A percentile compares a stretch with the other conserved stretches of the same genome.
Evolutionary conservation across 148 eudicot species (phyloP).

Genomic region (Gaultheria prostrata): DNA sequence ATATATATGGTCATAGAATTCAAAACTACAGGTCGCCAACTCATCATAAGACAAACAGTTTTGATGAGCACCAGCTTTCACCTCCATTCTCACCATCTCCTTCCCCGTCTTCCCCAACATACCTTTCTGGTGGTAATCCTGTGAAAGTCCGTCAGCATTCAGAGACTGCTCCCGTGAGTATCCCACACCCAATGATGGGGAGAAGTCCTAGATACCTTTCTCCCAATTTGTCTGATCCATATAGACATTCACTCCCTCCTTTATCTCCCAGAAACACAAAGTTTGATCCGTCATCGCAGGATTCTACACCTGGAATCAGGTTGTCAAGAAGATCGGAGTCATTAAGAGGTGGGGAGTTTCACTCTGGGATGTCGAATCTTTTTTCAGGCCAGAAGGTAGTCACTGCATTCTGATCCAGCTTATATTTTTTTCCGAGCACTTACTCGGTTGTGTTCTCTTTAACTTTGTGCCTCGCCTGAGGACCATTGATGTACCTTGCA

Average conservation of each 20-base stretch:
- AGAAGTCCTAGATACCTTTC: conserved; percentile 75
- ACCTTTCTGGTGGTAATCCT: conserved; percentile 48
- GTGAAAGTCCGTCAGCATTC: conserved; percentile 49
- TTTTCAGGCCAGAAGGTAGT: conserved; percentile 69
- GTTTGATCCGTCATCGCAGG: conserved; percentile 59
- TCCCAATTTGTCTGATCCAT: conserved; percentile 90
- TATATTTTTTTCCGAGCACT: background rate
- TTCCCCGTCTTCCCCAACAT: conserved; percentile 67
- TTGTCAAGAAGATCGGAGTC: conserved; percentile 53
- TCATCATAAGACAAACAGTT: conserved; percentile 40
- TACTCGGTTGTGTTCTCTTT: background rate
- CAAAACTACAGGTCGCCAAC: conserved; percentile 42
- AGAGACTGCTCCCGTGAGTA: conserved; percentile 83
- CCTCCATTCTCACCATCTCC: conserved; percentile 94
- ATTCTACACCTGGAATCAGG: conserved; percentile 74
- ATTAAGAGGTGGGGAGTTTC: conserved; percentile 48
- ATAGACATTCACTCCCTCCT: conserved; percentile 75
- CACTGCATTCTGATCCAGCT: background rate
- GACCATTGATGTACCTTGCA: conserved; percentile 26
- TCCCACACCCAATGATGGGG: conserved; percentile 75
- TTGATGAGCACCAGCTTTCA: conserved; percentile 75
- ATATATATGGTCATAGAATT: conserved; percentile 51
- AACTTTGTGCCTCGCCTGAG: conserved; percentile 21
- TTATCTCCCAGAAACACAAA: conserved; percentile 62
- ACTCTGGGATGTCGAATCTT: conserved; percentile 38